These are phyloP conservation scores for Podospora comata DNA, from an alignment of 495 filamentous ascomycete species.

Conservation along the genomic window DNA sequence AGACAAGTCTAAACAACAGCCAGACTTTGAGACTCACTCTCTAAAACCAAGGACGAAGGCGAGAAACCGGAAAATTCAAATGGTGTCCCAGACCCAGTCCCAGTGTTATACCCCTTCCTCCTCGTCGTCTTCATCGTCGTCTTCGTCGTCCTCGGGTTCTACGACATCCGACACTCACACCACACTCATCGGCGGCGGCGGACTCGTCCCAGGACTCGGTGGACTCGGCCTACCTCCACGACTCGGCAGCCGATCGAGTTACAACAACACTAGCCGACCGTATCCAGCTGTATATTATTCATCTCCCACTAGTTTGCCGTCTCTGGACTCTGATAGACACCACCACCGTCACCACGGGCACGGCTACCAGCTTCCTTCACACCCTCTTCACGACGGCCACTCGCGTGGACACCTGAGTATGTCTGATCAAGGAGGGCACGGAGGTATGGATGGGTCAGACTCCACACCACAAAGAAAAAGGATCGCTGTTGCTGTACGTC, in stretches of 20 bases:
- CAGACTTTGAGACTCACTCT: not conserved
- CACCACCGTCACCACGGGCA: constrained; percentile 20
- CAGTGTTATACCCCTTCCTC: constrained; percentile 2
- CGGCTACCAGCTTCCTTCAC: not conserved
- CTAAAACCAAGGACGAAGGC: not conserved
- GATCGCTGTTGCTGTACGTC: constrained; percentile 68
- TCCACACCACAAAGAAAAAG: constrained; percentile 49
- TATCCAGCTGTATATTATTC: not conserved
- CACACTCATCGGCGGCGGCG: not conserved
- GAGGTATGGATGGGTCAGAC: constrained; percentile 33
- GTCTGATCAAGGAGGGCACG: not conserved
- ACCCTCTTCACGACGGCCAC: constrained; percentile 32
- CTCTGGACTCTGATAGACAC: constrained; percentile 35
- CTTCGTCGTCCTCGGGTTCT: constrained; percentile 1
- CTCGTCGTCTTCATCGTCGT: not conserved
- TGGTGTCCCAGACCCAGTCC: constrained; percentile 11
- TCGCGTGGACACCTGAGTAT: not conserved
- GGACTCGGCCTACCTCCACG: not conserved
- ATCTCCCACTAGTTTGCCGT: constrained; percentile 3
- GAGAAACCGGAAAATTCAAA: not conserved
- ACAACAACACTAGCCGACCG: not conserved
- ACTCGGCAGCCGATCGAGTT: not conserved
- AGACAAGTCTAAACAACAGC: not conserved
- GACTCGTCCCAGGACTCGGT: not conserved
- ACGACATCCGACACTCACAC: not conserved